These are phyloP conservation scores for Steccherinum ochraceum DNA, from an alignment of 768 basidiomycete species.

Conservation along the genomic window DNA sequence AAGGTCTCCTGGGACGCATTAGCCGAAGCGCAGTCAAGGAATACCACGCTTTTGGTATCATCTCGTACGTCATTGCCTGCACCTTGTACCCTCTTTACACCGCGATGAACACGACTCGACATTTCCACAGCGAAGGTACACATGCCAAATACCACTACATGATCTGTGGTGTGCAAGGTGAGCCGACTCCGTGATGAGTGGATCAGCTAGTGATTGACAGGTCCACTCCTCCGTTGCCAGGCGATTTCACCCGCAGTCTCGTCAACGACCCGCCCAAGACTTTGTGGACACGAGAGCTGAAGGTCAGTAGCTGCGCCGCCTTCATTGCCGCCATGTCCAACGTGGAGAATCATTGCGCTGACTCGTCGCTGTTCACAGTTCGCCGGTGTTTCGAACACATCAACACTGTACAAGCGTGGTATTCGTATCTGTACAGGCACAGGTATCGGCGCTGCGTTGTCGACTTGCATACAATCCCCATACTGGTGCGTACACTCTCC, in stretches of 20 bases:
- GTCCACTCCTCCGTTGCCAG: constrained; percentile 23
- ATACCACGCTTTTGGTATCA: constrained; percentile 77
- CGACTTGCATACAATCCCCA: constrained; percentile 72
- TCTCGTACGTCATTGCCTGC: constrained; percentile 45
- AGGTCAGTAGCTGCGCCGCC: too few relatives aligned
- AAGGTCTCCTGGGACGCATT: constrained; percentile 69
- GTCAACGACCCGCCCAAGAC: constrained; percentile 63
- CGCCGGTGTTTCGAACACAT: constrained; percentile 77
- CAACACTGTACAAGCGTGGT: constrained; percentile 70
- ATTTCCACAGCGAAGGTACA: constrained; percentile 49
- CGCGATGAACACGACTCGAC: background rate
- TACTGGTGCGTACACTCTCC: constrained; percentile 43
- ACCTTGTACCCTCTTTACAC: constrained; percentile 3
- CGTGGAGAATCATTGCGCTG: background rate
- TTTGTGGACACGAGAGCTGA: constrained; percentile 76
- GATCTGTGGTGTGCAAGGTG: constrained; percentile 68
- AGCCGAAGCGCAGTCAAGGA: constrained; percentile 71
- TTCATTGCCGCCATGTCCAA: too few relatives aligned
- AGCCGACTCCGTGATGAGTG: background rate
- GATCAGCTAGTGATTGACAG: constrained; percentile 10
- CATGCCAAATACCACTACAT: constrained; percentile 76
- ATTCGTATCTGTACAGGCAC: constrained; percentile 81
- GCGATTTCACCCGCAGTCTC: constrained; percentile 71
- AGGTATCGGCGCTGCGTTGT: constrained; percentile 73
- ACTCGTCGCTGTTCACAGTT: constrained; percentile 35